Conservation (phyloP, 148 eudicot species). For the Dianthus caryophyllus region DNA sequence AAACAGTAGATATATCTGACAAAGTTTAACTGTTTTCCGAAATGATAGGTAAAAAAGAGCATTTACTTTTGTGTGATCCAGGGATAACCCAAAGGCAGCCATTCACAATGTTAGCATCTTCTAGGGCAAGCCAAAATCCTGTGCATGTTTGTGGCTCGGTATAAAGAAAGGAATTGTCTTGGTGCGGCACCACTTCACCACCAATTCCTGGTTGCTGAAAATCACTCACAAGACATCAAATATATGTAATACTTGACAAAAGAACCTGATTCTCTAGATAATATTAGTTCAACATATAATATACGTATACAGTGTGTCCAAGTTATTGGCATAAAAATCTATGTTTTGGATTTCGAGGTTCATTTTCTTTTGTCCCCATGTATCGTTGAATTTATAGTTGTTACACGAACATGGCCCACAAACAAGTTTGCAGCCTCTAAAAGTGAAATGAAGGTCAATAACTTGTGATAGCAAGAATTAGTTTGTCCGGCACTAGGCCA, state of each 20-base stretch:
- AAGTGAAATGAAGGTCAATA: too few relatives aligned
- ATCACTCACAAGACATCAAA: conserved; percentile 2
- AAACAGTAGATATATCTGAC: too few relatives aligned
- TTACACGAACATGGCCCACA: too few relatives aligned
- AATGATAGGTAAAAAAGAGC: background rate
- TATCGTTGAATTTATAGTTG: background rate
- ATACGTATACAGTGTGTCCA: background rate
- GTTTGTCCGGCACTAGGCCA: conserved; percentile 1
- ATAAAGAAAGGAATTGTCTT: conserved; percentile 90
- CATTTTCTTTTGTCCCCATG: background rate
- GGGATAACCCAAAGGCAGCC: conserved; percentile 99
- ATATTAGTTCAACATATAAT: background rate
- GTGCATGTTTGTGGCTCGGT: conserved; percentile 92
- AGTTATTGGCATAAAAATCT: background rate
- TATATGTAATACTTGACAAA: background rate
- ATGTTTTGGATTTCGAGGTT: background rate
- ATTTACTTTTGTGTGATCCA: conserved; percentile 78
- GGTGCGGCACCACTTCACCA: conserved; percentile 97
- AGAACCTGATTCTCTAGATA: background rate
- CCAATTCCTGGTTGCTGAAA: conserved; percentile 99
- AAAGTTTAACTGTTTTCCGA: background rate
- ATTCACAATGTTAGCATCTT: conserved; percentile 74
- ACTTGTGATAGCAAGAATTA: background rate
- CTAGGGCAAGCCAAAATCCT: conserved; percentile 94
- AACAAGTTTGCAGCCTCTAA: too few relatives aligned